Evolutionary conservation across 495 filamentous ascomycete species (phyloP).

Genomic region (Talaromyces wortmannii): DNA sequence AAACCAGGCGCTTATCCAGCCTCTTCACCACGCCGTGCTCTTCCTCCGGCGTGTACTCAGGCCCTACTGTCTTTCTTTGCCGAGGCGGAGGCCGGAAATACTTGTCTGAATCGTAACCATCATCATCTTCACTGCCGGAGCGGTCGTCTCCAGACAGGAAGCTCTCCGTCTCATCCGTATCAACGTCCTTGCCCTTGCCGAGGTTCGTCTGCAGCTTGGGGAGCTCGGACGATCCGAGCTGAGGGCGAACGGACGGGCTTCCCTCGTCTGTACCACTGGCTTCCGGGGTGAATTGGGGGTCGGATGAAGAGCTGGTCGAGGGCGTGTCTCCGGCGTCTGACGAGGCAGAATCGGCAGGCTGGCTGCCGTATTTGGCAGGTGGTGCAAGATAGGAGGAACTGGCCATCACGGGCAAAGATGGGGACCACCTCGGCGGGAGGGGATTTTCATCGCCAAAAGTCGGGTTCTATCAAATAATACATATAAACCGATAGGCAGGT

Average conservation of each 20-base stretch:
- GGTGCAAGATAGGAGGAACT: neutral
- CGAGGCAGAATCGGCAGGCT: conserved; percentile 3
- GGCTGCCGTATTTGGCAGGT: neutral
- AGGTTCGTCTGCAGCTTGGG: conserved; percentile 33
- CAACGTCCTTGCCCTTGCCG: conserved; percentile 1
- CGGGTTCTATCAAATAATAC: neutral
- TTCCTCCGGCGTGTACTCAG: conserved; percentile 63
- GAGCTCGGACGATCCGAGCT: conserved; percentile 11
- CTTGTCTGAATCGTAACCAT: conserved; percentile 16
- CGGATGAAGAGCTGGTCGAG: conserved; percentile 23
- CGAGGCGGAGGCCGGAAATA: conserved; percentile 17
- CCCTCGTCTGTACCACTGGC: conserved; percentile 26
- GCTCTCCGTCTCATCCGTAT: neutral
- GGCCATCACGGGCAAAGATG: neutral
- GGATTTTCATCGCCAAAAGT: neutral
- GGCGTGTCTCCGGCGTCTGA: conserved; percentile 20
- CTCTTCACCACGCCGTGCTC: conserved; percentile 64
- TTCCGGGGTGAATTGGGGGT: conserved; percentile 26
- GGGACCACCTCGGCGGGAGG: neutral
- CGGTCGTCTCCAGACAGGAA: neutral
- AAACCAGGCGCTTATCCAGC: conserved; percentile 68
- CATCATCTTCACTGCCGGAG: conserved; percentile 10
- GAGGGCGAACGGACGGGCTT: conserved; percentile 3
- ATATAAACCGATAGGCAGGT: neutral
- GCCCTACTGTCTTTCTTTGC: neutral